Evolutionary conservation across 2,329 filamentous ascomycete species (phyloP), one percentile per base, ranked within the genome.

Genomic region (Epichloe bromicola): DNA sequence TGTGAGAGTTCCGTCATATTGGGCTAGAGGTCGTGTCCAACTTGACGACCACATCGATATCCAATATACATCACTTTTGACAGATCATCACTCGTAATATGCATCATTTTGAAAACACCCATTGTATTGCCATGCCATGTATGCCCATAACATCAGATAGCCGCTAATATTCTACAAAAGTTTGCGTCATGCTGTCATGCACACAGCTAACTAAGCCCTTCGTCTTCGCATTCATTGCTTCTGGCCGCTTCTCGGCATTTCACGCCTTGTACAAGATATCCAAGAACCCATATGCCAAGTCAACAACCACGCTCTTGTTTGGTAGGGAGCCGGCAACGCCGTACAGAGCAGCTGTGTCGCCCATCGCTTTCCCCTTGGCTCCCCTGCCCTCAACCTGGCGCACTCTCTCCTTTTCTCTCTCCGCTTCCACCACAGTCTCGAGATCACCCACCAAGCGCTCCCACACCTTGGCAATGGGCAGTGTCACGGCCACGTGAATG

Each of bases 301-400:
- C 88, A 57, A 88, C 87, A 34, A 98, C 89, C 36, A 98, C 84
- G 58, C 86, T 88, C 78, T 97, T 97, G 66, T 98, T 94, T 1
- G 93, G 93, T 67, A 98, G 69, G 62, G 87, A 94, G 5, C 93
- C 93, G 0, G 93, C 93, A 52, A 98, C 90, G 50, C 93, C 93
- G 68, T 98, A 98, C 55, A 98, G 70, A 4, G 90, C 90, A 1
- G 88, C 87, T 14, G 88, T 82, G 65, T 95, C 87, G 1, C 88
- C 88, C 59, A 81, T 76, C 23, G 79, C 81, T 65, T 82, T 80
- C 37, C 81, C 83, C 67, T 82, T 78, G 34, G 70, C 67, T 0
- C 75, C 75, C 67, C 82, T 85, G 11, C 84, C 83, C 69, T 88
- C 82, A 1, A 80, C 83, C 42, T 80, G 72, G 48, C 85, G 74